Evolutionary conservation across 1,284 basidiomycete species (phyloP).

Genomic region (Leccinum subrobustum): DNA sequence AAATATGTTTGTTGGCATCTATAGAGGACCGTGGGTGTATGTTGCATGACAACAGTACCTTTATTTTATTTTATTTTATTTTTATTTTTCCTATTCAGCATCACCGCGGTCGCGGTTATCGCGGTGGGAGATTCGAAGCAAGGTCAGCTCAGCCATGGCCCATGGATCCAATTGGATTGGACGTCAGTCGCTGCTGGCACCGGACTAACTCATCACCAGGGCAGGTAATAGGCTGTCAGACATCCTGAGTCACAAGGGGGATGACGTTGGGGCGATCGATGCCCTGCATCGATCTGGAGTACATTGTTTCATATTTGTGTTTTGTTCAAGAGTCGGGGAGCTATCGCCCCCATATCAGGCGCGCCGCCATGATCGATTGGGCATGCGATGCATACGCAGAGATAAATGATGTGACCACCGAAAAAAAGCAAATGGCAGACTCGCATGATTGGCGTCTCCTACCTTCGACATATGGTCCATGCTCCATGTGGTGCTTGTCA

Average conservation of each 20-base stretch:
- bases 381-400: not conserved
- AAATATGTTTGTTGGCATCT: constrained; percentile 8
- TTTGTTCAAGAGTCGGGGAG: not conserved
- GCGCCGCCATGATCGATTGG: not conserved
- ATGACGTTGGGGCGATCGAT: constrained; percentile 5
- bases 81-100: not conserved
- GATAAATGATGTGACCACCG: not conserved
- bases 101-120: constrained; percentile 10
- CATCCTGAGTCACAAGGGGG: not conserved
- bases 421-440: not conserved
- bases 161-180: not conserved
- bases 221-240: not conserved
- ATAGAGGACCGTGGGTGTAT: not conserved
- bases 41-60: constrained; percentile 21
- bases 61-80: not conserved
- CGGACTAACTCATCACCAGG: not conserved
- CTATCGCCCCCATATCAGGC: constrained; percentile 1
- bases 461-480: not conserved
- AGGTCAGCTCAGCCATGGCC: not conserved
- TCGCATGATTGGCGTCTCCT: not conserved
- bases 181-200: not conserved
- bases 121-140: not conserved
- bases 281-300: constrained; percentile 2
- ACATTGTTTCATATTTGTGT: not conserved
- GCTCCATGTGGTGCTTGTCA: constrained; percentile 2